Base-by-base conservation (phyloP, 495 filamentous ascomycete genomes). In the Daldinia childiae region DNA sequence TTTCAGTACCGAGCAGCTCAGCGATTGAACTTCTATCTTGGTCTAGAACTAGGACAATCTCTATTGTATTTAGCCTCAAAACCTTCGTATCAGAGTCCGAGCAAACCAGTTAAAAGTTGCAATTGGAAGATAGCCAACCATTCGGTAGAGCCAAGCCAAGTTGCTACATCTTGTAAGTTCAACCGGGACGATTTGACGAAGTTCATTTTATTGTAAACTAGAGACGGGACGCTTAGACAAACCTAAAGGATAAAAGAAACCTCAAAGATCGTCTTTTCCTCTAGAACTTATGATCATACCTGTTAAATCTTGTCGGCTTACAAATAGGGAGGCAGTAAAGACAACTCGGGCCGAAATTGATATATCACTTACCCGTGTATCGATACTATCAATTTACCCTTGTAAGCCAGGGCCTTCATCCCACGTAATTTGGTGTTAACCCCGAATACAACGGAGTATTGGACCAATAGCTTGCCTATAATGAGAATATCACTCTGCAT, bases 401-500 rank as follows among this genome's bases (percentile, higher is more conserved):
- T 19, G 43, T 6, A 48, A 45, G 41, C 41, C 17, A 45, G 41
- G 41, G 41, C 17, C 15, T 45, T 45, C 41, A 45, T 45, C 3
- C 43, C 43, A 15, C 19, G 17, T 48, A 48, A 48, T 48, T 48
- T 48, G 43, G 8, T 12, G 19, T 48, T 48, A 48, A 48, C 43
- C 43, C 43, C 43, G 43, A 24, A 24, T 8, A 4, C 43, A 24
- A 48, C 43, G 19, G 19, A 11, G 24, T 12, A 9, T 21, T 21
- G 43, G 43, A 48, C 43, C 43, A 48, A 48, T 48, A 24, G 43
- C 43, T 48, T 48, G 43, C 8, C 43, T 24, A 48, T 48, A 24
- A 48, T 1, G 0, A 48, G 19, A 21, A 11, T 24, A 11, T 21
- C 43, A 48, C 43, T 14, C 19, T 48, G 43, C 43, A 48, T 21